These are phyloP conservation scores for Comarum palustre DNA, from an alignment of 306 rosid genomes.

Conservation along the genomic window DNA sequence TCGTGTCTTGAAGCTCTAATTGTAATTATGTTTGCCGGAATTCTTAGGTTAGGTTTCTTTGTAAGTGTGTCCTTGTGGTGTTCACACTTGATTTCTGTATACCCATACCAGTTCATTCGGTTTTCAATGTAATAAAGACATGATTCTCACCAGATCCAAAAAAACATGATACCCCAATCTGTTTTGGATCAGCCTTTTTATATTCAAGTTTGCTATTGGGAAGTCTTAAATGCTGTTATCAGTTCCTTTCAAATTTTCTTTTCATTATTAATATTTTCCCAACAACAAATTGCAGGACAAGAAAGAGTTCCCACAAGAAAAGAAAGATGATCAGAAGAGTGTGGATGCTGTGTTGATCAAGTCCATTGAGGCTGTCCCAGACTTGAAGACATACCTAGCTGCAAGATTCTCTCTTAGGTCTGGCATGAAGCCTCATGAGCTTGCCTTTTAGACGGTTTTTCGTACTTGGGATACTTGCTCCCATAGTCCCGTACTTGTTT, in stretches of 20 bases:
- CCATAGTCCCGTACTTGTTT: background rate
- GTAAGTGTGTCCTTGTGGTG: background rate
- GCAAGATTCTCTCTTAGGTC: constrained; percentile 72
- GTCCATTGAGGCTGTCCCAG: constrained; percentile 60
- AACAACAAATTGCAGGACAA: constrained; percentile 47
- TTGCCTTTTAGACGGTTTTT: constrained; percentile 42
- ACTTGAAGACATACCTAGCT: constrained; percentile 66
- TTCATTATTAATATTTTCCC: background rate
- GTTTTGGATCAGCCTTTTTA: background rate
- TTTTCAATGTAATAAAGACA: background rate
- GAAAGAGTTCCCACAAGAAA: constrained; percentile 59
- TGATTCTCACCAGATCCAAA: background rate
- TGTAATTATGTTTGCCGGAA: background rate
- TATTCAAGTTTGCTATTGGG: background rate
- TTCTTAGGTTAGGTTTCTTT: background rate
- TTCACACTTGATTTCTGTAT: background rate
- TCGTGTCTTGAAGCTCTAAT: background rate
- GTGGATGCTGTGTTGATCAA: constrained; percentile 56
- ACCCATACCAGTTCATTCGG: background rate
- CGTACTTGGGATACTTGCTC: constrained; percentile 6
- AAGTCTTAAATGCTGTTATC: background rate
- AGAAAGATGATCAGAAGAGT: constrained; percentile 73
- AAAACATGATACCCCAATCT: background rate
- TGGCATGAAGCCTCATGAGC: constrained; percentile 81
- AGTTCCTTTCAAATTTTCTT: background rate